Evolutionary conservation across 1,139 yeast species (phyloP).

Genomic region (Petasospora rhodanensis): DNA sequence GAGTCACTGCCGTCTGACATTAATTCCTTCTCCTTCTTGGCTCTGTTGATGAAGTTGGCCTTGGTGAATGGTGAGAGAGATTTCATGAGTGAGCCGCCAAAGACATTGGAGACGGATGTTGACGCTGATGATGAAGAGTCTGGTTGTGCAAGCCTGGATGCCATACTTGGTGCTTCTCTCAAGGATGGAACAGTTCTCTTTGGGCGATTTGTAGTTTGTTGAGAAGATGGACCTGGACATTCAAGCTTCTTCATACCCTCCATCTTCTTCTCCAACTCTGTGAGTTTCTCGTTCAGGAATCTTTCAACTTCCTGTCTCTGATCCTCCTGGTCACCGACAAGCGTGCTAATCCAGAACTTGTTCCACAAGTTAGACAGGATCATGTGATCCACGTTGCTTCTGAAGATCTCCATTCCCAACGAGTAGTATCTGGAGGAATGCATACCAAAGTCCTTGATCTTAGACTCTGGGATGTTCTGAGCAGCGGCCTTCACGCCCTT

Average conservation of each 20-base stretch:
- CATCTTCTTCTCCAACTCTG: conserved; percentile 13
- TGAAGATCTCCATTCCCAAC: conserved; percentile 60
- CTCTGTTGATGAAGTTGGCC: conserved; percentile 17
- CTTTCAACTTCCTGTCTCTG: conserved; percentile 30
- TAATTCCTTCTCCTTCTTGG: conserved; percentile 5
- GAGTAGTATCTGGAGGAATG: conserved; percentile 71
- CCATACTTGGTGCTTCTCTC: too few species aligned
- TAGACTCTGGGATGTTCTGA: conserved; percentile 42
- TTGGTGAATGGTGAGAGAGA: conserved; percentile 22
- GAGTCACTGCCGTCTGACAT: conserved; percentile 24
- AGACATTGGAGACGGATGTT: conserved; percentile 1
- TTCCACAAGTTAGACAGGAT: conserved; percentile 44
- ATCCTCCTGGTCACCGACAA: conserved; percentile 23
- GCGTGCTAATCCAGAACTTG: conserved; percentile 45
- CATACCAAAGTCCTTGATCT: conserved; percentile 61
- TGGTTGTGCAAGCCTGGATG: too few species aligned
- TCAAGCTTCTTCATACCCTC: conserved; percentile 7
- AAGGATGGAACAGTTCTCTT: too few species aligned
- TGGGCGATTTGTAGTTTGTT: too few species aligned
- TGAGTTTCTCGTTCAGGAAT: conserved; percentile 23
- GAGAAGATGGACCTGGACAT: too few species aligned
- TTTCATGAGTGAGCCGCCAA: conserved; percentile 3
- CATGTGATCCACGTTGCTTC: conserved; percentile 47
- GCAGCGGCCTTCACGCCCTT: conserved; percentile 1
- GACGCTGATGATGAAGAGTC: too few species aligned